Evolutionary conservation across 2,329 filamentous ascomycete genomes (phyloP).

Genomic region (Aspergillus glaucus): DNA sequence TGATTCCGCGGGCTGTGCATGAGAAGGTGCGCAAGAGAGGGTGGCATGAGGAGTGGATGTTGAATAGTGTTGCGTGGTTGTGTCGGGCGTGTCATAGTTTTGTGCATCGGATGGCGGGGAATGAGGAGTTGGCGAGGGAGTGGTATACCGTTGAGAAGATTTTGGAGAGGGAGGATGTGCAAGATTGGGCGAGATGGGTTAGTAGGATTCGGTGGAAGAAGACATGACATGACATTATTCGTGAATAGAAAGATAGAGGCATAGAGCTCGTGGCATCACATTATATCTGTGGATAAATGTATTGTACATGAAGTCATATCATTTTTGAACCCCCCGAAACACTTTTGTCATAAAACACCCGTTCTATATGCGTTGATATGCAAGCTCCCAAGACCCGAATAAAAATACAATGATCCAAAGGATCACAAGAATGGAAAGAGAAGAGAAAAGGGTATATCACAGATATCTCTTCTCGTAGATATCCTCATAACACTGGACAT

Average conservation of each 20-base stretch:
- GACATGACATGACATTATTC: conserved; percentile 23
- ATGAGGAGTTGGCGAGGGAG: conserved; percentile 69
- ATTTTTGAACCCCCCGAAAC: not conserved
- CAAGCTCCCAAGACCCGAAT: conserved; percentile 1
- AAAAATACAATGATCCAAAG: conserved; percentile 6
- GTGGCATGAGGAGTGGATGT: conserved; percentile 68
- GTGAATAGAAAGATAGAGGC: not conserved
- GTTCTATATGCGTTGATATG: not conserved
- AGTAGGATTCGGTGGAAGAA: conserved; percentile 68
- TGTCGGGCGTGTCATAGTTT: conserved; percentile 79
- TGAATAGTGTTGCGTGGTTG: conserved; percentile 79
- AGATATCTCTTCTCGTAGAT: conserved; percentile 61
- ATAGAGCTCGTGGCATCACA: not conserved
- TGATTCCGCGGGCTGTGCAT: conserved; percentile 74
- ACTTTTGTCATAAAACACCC: not conserved
- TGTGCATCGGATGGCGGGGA: conserved; percentile 67
- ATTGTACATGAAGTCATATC: not conserved
- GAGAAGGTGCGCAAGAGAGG: conserved; percentile 68
- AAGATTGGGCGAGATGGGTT: conserved; percentile 67
- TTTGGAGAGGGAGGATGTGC: conserved; percentile 63
- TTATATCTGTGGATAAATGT: not conserved
- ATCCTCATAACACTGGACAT: conserved; percentile 82
- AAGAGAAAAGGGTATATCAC: conserved; percentile 11
- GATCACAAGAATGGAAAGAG: not conserved
- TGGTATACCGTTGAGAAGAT: conserved; percentile 69